Base-by-base conservation (phyloP, 495 filamentous ascomycete species). In the Clavariopsis aquatica region DNA sequence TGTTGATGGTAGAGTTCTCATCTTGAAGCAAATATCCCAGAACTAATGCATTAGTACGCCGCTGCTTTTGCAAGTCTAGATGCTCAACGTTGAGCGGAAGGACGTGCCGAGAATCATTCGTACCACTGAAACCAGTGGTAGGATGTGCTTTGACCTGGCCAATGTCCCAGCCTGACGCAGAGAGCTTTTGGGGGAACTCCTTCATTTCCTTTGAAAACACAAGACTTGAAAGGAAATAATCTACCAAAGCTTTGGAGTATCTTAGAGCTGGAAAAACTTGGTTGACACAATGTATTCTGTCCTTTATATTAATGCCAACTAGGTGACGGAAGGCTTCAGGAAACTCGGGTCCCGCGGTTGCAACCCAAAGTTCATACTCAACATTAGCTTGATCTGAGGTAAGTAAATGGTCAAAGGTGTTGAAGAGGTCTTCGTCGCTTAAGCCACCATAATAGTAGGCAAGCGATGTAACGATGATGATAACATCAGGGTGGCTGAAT, bases 401-500 rank as follows among this genome's bases (percentile, higher is more conserved):
- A 1, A 78, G 45, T 0, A 92, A 77, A 38, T 79, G 76, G 1
- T 73, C 68, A 4, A 91, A 80, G 0, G 78, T 73, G 3, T 69
- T 52, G 6, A 73, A 75, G 0, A 91, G 70, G 6, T 91, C 80
- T 0, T 80, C 73, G 45, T 84, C 71, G 0, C 46, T 66, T 0
- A 93, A 78, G 1, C 89, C 88, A 0, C 75, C 73, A 57, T 91
- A 89, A 67, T 92, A 91, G 70, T 89, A 91, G 34, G 78, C 82
- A 2, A 91, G 72, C 24, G 77, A 87, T 0, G 89, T 91, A n/a
- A 93, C 69, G 6, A 85, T 60, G 22, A 92, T 86, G 31, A 81
- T 78, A 0, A 87, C 83, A 69, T 93, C 89, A 0, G 88, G 88
- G 64, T 93, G 88, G 36, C 87, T 86, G 72, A 88, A 92, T 65